Percentiles rank a stretch among this genome's conserved stretches.
Evolutionary conservation across 1,284 basidiomycete genomes (phyloP).

Genomic region (Ceratobasidium sp.): DNA sequence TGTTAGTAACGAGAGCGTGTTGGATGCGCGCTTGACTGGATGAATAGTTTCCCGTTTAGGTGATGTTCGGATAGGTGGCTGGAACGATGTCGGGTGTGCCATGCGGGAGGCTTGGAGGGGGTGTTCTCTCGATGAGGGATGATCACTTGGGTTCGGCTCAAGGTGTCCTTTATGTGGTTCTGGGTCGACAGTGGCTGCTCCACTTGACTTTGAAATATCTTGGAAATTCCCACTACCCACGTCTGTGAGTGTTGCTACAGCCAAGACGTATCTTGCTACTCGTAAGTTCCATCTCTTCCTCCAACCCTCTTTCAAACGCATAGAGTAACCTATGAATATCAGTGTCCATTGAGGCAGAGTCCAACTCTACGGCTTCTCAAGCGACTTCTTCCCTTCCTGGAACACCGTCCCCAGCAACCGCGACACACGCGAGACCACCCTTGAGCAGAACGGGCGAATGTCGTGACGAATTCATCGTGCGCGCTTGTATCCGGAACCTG

Average conservation of each 20-base stretch:
- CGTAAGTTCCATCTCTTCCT: no score
- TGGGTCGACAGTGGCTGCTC: conserved; percentile 23
- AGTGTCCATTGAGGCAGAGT: conserved; percentile 63
- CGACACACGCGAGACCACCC: conserved; percentile 68
- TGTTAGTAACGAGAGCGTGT: no score
- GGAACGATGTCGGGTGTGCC: no score
- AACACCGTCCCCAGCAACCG: conserved; percentile 66
- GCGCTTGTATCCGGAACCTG: conserved; percentile 17
- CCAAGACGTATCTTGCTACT: conserved; percentile 59
- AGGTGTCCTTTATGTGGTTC: no score
- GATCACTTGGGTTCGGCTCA: no score
- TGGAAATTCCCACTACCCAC: conserved; percentile 56
- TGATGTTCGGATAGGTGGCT: no score
- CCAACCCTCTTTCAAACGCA: no score
- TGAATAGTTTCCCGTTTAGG: no score
- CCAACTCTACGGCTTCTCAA: conserved; percentile 58
- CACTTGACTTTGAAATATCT: conserved; percentile 33
- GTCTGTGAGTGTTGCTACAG: conserved; percentile 58
- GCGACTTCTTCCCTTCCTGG: conserved; percentile 64
- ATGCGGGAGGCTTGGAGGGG: no score
- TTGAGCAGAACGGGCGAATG: conserved; percentile 65
- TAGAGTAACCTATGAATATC: background rate
- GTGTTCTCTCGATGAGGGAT: no score
- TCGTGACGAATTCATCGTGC: conserved; percentile 27
- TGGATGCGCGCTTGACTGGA: no score